A percentile compares a stretch with the other conserved stretches of the same genome.
Evolutionary conservation across 2,329 filamentous ascomycete genomes (phyloP).

Genomic region (Aspergillus jensenii): DNA sequence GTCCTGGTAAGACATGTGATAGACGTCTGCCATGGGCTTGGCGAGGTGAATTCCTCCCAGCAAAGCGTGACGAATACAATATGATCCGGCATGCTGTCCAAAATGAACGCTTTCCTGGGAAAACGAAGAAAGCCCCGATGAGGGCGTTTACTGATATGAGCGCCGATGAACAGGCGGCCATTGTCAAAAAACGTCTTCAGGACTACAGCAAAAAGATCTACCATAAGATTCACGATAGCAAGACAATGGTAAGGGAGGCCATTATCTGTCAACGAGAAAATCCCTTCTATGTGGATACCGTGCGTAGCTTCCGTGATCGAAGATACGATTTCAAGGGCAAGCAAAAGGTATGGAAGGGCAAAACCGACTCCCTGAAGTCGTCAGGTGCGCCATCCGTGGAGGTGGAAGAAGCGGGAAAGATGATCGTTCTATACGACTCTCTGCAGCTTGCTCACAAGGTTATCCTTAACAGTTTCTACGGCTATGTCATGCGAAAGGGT

Average conservation of each 20-base stretch:
- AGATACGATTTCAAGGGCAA: conserved; percentile 98
- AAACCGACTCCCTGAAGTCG: conserved; percentile 81
- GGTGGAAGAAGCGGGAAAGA: conserved; percentile 94
- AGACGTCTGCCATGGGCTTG: conserved; percentile 93
- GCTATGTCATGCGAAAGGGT: conserved; percentile 98
- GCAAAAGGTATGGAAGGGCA: conserved; percentile 98
- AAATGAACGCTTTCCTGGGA: conserved; percentile 88
- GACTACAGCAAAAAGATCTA: conserved; percentile 98
- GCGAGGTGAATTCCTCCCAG: conserved; percentile 95
- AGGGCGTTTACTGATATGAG: conserved; percentile 79
- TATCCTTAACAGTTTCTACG: conserved; percentile 98
- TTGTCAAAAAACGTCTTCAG: conserved; percentile 84
- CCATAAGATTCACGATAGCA: conserved; percentile 96
- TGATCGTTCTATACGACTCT: conserved; percentile 95
- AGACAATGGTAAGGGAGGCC: conserved; percentile 87
- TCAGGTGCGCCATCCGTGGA: conserved; percentile 74
- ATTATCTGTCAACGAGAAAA: conserved; percentile 99
- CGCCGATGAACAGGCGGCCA: conserved; percentile 74
- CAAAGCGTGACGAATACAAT: conserved; percentile 97
- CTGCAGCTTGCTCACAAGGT: conserved; percentile 97
- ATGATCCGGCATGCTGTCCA: conserved; percentile 93
- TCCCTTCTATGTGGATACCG: conserved; percentile 96
- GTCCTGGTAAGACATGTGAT: conserved; percentile 96
- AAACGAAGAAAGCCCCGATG: conserved; percentile 65
- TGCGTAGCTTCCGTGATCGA: conserved; percentile 92